Evolutionary conservation across 108 stramenopile genomes (phyloP).

Genomic region (Aurantiochytrium sp.): DNA sequence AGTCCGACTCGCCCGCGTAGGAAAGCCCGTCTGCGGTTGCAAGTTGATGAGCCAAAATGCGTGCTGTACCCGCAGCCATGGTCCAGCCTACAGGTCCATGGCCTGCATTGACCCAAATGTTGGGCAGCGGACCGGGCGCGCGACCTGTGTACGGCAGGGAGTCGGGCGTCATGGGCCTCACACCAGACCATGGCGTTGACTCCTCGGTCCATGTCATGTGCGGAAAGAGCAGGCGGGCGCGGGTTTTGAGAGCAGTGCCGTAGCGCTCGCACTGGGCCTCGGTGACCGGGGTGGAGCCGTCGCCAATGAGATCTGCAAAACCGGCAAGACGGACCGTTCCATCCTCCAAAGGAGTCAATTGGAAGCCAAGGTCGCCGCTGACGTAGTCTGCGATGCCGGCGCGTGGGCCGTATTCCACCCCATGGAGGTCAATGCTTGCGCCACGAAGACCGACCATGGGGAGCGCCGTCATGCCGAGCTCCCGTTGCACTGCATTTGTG

Average conservation of each 20-base stretch:
- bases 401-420: neutral
- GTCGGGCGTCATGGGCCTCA: neutral
- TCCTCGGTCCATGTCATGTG: neutral
- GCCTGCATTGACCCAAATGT: constrained; percentile 3
- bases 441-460: neutral
- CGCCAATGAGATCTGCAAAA: neutral
- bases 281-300: neutral
- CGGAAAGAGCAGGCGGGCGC: neutral
- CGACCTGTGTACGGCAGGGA: neutral
- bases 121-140: neutral
- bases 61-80: neutral
- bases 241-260: neutral
- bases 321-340: neutral
- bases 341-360: neutral
- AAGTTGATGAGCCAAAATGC: neutral
- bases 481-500: neutral
- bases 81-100: neutral
- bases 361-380: neutral
- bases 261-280: neutral
- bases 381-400: neutral
- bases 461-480: neutral
- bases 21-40: neutral
- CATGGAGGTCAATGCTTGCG: neutral
- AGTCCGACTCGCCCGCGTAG: neutral
- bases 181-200: neutral